Evolutionary conservation across 495 filamentous ascomycete genomes (phyloP), one percentile per base, ranked within the genome.

Genomic region (Aspergillus avenaceus): DNA sequence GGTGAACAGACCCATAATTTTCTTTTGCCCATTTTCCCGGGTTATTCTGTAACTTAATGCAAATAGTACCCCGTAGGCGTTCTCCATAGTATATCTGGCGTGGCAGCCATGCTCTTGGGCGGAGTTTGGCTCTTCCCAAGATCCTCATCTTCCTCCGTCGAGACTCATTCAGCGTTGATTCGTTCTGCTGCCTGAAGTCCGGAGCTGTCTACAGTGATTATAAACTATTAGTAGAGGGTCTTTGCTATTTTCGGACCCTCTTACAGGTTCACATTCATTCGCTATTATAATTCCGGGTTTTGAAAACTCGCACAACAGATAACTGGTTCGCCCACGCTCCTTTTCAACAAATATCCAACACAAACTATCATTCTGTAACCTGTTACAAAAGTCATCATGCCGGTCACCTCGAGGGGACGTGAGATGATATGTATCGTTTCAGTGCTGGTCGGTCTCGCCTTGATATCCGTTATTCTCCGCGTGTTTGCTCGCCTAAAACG

Each of bases 361-460:
- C n/a, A n/a, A n/a, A n/a, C n/a, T n/a, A n/a, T n/a, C n/a, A n/a
- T n/a, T 47, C 12, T 54, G 8, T 5, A 38, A 18, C n/a, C 28
- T 36, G 36, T 34, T 31, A 37, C 13, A 41, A 13, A 11, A n/a
- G 18, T 45, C 47, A 61, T 37, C 16, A 72, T 71, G 69, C 51
- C 53, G 45, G 50, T 62, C 21, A 67, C 60, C 41, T 34, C 34
- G 6, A 58, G 64, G 54, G 65, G 65, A 16, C 41, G 48, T 40
- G 58, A 69, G 43, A 74, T 74, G 56, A 66, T 71, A 29, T 59
- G 52, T 47, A 69, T 66, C 50, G 54, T 71, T 32, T 54, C 65
- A 25, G 61, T 67, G 28, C 65, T 74, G 46, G 61, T 75, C 12
- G 54, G 52, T 23, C 49, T 77, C 11, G 65, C 70, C 19, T 45